Base-by-base conservation (phyloP, 345 rosid species). In the Hibiscus syriacus region DNA sequence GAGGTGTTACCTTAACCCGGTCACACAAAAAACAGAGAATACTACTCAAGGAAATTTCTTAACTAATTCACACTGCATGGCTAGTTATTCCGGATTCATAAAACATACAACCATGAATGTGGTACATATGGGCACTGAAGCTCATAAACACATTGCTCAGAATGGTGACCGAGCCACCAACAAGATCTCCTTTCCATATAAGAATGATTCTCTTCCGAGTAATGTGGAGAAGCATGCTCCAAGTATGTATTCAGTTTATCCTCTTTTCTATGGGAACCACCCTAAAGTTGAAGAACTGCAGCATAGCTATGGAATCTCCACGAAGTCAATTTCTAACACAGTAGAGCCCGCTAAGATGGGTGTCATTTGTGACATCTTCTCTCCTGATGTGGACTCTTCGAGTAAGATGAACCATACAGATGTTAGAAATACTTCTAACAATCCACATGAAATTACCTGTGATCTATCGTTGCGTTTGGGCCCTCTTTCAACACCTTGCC, bases 371-470 rank as follows among this genome's bases (percentile, higher is more conserved):
- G 74, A 68, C 25, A 20, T 73, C 41, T 67, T 73, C 41, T 67
- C 69, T 23, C 60, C 69, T 27, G 45, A 65, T 41, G 59, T 17
- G 13, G 58, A 54, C 60, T 4, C 54, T 58, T 46, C 77, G 38
- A 46, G 6, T 38, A 57, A 63, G 62, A 34, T 36, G 16, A 57
- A 48, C 20, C 77, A 72, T 49, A 67, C 19, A 43, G 53, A 68
- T 63, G 34, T 29, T 17, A 58, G 23, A 13, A 66, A 70, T 27
- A 22, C 43, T 59, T 66, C 53, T n/a, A 52, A 74, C 50, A 72
- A 36, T 14, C 71, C 69, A 5, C 59, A 39, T 17, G 8, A 72
- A 12, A 74, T 50, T 36, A 80, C 65, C 19, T 87, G 96, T 73
- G 97, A 41, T 11, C 19, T 45, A 45, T 45, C 50, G 17, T 14